Evolutionary conservation across 139 green algal genomes (phyloP).

Genomic region (Chlorella sp.): DNA sequence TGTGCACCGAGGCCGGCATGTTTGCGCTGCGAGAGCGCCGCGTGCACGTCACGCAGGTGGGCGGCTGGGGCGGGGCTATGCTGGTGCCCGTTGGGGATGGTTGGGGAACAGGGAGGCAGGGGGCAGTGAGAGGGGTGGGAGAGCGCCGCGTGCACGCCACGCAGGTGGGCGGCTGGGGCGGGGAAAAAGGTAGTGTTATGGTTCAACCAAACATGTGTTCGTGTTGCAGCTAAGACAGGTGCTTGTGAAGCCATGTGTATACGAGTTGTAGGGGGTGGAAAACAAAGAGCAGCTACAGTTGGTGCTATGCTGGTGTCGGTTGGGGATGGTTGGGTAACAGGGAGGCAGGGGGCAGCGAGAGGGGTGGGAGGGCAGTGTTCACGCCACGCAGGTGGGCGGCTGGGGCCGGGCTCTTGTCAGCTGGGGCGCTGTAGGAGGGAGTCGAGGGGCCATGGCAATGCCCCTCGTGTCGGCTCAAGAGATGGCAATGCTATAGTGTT

Average conservation of each 20-base stretch:
- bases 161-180: constrained; percentile 27
- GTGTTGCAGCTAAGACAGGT: too few relatives aligned
- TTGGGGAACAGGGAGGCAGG: background rate
- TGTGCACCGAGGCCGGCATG: constrained; percentile 99
- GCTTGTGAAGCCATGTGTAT: background rate
- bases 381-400: too few relatives aligned
- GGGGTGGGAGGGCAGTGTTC: too few relatives aligned
- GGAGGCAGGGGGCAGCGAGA: too few relatives aligned
- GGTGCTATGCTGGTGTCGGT: too few relatives aligned
- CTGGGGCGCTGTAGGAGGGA: too few relatives aligned
- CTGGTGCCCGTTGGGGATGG: background rate
- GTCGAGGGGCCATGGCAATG: too few relatives aligned
- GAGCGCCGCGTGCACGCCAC: constrained; percentile 98
- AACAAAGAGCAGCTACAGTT: background rate
- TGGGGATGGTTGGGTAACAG: too few relatives aligned
- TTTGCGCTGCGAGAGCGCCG: constrained; percentile 97
- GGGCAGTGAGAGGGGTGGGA: constrained; percentile 57
- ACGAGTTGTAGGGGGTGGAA: background rate
- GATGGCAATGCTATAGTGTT: background rate
- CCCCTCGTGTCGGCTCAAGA: too few relatives aligned
- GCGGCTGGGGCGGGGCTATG: background rate
- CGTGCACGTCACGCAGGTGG: constrained; percentile 94
- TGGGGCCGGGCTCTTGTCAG: background rate
- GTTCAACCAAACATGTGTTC: too few relatives aligned
- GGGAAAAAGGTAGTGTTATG: too few relatives aligned